Percentiles rank a stretch among this genome's conserved stretches.
Conservation (phyloP, 495 filamentous ascomycete species). For the Xylaria nigripes region DNA sequence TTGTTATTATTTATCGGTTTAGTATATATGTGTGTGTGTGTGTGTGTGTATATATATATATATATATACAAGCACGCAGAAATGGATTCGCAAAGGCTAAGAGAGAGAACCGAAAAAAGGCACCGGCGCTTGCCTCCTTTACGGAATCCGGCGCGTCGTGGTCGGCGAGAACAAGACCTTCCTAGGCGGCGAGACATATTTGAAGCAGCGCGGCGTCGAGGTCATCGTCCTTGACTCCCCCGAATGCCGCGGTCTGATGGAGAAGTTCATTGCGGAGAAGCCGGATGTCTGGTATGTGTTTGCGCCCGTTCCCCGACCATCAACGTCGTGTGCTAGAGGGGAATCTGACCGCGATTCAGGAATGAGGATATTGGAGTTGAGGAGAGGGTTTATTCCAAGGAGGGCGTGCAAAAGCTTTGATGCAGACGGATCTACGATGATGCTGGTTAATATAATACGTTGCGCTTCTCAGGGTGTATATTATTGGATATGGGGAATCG, state of each 20-base stretch:
- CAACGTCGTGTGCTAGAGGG: too few species aligned
- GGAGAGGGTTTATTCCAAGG: slow-evolving; percentile 37
- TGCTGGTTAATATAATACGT: too few species aligned
- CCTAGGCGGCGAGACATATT: slow-evolving; percentile 66
- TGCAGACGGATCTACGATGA: too few species aligned
- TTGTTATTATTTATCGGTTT: too few species aligned
- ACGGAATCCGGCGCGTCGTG: slow-evolving; percentile 71
- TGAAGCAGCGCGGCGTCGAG: slow-evolving; percentile 63
- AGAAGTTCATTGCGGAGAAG: slow-evolving; percentile 65
- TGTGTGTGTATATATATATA: not conserved
- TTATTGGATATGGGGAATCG: not conserved
- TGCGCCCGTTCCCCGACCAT: not conserved
- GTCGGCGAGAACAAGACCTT: slow-evolving; percentile 81
- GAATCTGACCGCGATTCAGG: slow-evolving; percentile 33
- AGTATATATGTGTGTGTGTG: not conserved
- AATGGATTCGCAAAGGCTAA: not conserved
- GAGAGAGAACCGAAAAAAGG: slow-evolving; percentile 10
- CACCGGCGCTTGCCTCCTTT: slow-evolving; percentile 70
- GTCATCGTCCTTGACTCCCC: slow-evolving; percentile 62
- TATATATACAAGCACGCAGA: not conserved
- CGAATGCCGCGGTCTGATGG: slow-evolving; percentile 68
- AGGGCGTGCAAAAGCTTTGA: slow-evolving; percentile 10
- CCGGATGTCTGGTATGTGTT: slow-evolving; percentile 62
- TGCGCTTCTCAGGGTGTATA: not conserved
- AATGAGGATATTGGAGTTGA: slow-evolving; percentile 69